Base-by-base conservation (phyloP, 2,329 filamentous ascomycete genomes). In the Pseudogymnoascus sp. region DNA sequence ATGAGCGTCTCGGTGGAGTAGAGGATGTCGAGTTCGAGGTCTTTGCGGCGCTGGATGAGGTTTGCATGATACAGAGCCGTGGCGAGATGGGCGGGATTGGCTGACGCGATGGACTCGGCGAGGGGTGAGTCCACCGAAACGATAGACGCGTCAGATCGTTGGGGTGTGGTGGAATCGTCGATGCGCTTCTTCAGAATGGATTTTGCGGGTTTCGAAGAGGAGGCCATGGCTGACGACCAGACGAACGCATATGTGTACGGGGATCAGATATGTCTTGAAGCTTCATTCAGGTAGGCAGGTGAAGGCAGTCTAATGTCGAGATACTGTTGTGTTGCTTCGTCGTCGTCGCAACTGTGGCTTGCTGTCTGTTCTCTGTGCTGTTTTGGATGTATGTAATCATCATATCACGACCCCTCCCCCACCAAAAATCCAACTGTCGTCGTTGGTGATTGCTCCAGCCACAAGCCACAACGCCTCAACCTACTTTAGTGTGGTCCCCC, bases 61-160 rank as follows among this genome's bases (percentile, higher is more conserved):
- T 83, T 83, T 44, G 93, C 93, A 78, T 97, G 92, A 71, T 91
- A 85, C 65, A 95, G 78, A 60, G 92, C 93, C 63, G 91, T 82
- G 35, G 59, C 59, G 19, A 61, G 13, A 4, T 61, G 59, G 19
- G 33, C 35, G 15, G 59, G 59, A 61, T 65, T 87, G 83, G 65
- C 78, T 79, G 63, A 78, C 81, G 70, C 78, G 79, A 71, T 67
- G 76, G 72, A 65, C 69, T 65, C 64, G 65, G 76, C 77, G 63
- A 77, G 78, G 36, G 79, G 74, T 59, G 79, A 74, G 62, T 75
- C 75, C 64, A 77, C 73, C 44, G 76, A 71, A 67, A 76, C 73
- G 28, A 57, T 57, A 28, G 50, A 57, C 28, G 50, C 50, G n/a
- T 33, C 17, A 19, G 50, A 57, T 19, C 31, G 50, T 57, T 57